Evolutionary conservation across 2,329 filamentous ascomycete species (phyloP).

Genomic region (Colletotrichum higginsianum): DNA sequence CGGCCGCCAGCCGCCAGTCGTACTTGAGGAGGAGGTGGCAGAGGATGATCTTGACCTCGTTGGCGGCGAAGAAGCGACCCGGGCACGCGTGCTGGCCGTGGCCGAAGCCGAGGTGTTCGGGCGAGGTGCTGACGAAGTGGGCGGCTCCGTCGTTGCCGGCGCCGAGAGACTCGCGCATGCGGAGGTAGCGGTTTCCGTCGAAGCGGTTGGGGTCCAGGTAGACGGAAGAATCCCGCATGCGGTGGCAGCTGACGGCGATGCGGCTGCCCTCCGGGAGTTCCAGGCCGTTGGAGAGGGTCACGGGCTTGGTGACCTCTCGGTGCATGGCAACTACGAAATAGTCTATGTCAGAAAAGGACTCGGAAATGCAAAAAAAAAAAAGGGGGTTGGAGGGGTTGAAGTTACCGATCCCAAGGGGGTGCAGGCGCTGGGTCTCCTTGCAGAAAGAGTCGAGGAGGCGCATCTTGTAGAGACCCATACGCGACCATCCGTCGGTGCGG

Average conservation of each 20-base stretch:
- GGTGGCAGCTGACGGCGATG: slow-evolving; percentile 32
- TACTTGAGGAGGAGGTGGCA: slow-evolving; percentile 51
- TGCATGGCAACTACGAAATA: slow-evolving; percentile 31
- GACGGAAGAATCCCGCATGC: slow-evolving; percentile 26
- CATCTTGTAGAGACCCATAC: slow-evolving; percentile 40
- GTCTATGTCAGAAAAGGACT: not conserved
- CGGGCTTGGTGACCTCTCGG: slow-evolving; percentile 30
- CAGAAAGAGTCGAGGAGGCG: slow-evolving; percentile 36
- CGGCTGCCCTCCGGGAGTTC: slow-evolving; percentile 36
- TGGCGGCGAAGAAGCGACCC: slow-evolving; percentile 55
- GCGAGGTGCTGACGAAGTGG: slow-evolving; percentile 50
- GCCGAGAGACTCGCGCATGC: slow-evolving; percentile 36
- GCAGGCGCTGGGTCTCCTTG: slow-evolving; percentile 35
- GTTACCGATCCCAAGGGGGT: slow-evolving; percentile 30
- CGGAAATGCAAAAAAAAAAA: too few relatives aligned
- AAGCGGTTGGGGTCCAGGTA: slow-evolving; percentile 33
- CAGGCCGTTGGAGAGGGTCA: slow-evolving; percentile 38
- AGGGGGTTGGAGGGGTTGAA: not conserved
- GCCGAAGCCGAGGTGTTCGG: slow-evolving; percentile 52
- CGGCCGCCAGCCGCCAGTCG: slow-evolving; percentile 44
- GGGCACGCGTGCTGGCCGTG: slow-evolving; percentile 57
- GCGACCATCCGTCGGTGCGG: slow-evolving; percentile 39
- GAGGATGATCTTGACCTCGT: slow-evolving; percentile 55
- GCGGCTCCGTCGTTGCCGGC: slow-evolving; percentile 42
- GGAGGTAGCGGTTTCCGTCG: slow-evolving; percentile 34